Base-by-base conservation (phyloP, 148 eudicot genomes). In the Tetragonia tetragonoides region DNA sequence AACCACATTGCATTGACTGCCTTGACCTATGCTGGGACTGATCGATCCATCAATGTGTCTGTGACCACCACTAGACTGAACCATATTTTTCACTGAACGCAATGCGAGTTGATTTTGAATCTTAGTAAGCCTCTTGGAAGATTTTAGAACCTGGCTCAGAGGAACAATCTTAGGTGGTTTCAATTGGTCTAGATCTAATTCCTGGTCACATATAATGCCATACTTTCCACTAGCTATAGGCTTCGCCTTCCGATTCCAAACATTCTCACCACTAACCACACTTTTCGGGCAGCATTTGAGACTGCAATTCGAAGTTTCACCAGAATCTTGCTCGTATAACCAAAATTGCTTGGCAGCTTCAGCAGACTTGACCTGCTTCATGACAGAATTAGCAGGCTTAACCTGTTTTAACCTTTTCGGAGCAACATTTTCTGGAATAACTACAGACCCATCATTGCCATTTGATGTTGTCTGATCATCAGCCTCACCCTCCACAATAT, bases 221-320 rank as follows among this genome's bases (percentile, higher is more conserved):
- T 84, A 91, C 82, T 84, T 85, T 65, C 92, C 91, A 78, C 86
- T 81, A 70, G 89, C 90, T 73, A 89, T 66, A 70, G 95, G 95
- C 73, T 80, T 88, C 51, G 66, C 73, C 82, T 65, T 75, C 60
- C 78, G 21, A 44, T 68, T 74, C 37, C 71, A 60, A n/a, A 71
- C 54, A 77, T 72, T 72, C 72, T 39, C 47, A 46, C 21, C 69
- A 74, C 65, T 46, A 66, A 16, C 67, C 23, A 15, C 68, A 40
- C 62, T 42, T 47, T 77, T 74, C 80, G 21, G 80, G 74, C 70
- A 56, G 77, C 81, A 77, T 21, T 81, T 59, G 38, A 81, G 73
- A 38, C 78, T 76, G 54, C 61, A 37, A 21, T 78, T 73, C 57
- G 64, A 72, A 68, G 69, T 56, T 71, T 75, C 77, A 75, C 74